Evolutionary conservation across 306 rosid species (phyloP).

Genomic region (Glycine latifolia): DNA sequence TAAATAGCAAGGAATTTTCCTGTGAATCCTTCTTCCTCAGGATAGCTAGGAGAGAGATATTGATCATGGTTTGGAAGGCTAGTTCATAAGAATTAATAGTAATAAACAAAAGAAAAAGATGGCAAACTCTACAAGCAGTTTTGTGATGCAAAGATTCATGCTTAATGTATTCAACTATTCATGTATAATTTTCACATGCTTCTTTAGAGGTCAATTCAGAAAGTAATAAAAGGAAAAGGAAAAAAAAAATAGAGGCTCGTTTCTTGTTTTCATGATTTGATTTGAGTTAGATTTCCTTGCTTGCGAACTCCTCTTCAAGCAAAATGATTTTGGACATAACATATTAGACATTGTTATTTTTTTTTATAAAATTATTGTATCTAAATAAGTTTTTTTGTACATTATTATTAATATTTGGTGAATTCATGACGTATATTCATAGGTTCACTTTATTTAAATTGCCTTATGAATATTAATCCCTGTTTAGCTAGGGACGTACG

Average conservation of each 20-base stretch:
- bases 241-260: background rate
- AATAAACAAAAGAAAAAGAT: conserved; percentile 16
- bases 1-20: conserved; percentile 23
- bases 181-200: conserved; percentile 38
- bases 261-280: conserved; percentile 4
- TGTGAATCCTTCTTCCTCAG: background rate
- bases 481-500: background rate
- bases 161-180: conserved; percentile 9
- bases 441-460: background rate
- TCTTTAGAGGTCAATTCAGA: conserved; percentile 9
- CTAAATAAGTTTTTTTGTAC: background rate
- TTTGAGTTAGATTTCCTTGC: background rate
- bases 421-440: background rate
- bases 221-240: conserved; percentile 2
- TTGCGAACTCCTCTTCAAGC: background rate
- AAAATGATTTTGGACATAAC: background rate
- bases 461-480: background rate
- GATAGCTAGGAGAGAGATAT: background rate
- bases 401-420: background rate
- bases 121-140: conserved; percentile 29
- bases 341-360: background rate
- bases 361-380: background rate
- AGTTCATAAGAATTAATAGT: background rate
- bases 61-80: conserved; percentile 18
- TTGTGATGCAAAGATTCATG: conserved; percentile 41